Evolutionary conservation across 306 rosid species (phyloP), one percentile per base, ranked within the genome.

Genomic region (Cucurbita ficifolia): DNA sequence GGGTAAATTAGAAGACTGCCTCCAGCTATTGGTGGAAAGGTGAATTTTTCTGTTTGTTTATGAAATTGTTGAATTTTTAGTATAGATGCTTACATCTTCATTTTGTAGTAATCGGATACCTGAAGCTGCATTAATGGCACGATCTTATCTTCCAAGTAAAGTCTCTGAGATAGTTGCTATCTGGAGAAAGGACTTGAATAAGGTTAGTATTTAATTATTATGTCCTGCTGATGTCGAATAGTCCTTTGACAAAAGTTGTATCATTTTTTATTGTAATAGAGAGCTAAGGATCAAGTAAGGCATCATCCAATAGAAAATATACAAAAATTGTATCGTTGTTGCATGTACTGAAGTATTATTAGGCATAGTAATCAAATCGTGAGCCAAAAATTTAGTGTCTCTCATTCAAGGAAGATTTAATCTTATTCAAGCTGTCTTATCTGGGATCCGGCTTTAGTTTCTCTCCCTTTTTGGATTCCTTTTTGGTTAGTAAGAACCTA

Each of bases 1-100:
- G 91, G 97, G 99, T 85, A 88, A 86, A 76, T 86, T 89, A 84
- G 99, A 95, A 86, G 97, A 95, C 78, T 91, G 97, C 84, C 99
- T 95, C 72, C 96, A 91, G 75, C 81, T 95, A 73, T 83, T 95
- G 87, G 83, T 95, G 75, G 97, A 88, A 83, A 95, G 99, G 99
- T 95, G 84, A 70, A 51, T 52, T 12, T 12, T 46, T 48, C 29
- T 79, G 50, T 57, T 77, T 76, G 58, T 14, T 33, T 80, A 33
- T 49, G 57, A 10, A 33, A 9, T 38, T 50, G 29, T 50, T 70
- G 42, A 33, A 17, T 2, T 8, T 46, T 35, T 62, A 64, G 54
- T 18, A 57, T 73, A 22, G 59, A 75, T 19, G 73, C 40, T 38
- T 38, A 76, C 39, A 19, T 11, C 17, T 16, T 78, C 19, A 51